phyloP scores from a whole-genome alignment of 2,329 filamentous ascomycete genomes.

The Tolypocladium inflatum region DNA sequence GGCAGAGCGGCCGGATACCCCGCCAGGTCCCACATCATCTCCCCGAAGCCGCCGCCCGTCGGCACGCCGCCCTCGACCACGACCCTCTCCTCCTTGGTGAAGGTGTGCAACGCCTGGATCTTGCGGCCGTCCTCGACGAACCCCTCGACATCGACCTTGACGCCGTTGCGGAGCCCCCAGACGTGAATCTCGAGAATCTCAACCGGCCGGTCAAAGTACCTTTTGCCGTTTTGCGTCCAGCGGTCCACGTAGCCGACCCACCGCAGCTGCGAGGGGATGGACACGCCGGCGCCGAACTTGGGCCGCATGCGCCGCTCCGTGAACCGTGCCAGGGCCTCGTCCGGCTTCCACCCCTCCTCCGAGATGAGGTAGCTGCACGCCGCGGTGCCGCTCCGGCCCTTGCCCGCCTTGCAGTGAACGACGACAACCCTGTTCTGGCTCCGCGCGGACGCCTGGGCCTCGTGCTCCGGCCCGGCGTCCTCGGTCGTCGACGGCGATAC shows the following conservation, averaged over 20 bases:
- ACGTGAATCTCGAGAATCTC: slow-evolving; percentile 85
- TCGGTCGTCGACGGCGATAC: neutral
- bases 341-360: slow-evolving; percentile 57
- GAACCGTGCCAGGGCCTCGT: slow-evolving; percentile 45
- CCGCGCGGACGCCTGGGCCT: slow-evolving; percentile 9
- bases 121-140: slow-evolving; percentile 82
- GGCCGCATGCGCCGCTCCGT: slow-evolving; percentile 84
- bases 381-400: slow-evolving; percentile 83
- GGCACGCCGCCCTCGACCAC: slow-evolving; percentile 52
- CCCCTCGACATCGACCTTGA: slow-evolving; percentile 78
- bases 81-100: slow-evolving; percentile 61
- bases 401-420: slow-evolving; percentile 95
- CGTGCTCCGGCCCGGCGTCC: neutral
- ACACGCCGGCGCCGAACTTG: slow-evolving; percentile 80
- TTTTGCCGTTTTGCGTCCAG: slow-evolving; percentile 67
- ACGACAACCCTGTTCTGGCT: slow-evolving; percentile 60
- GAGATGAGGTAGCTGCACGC: slow-evolving; percentile 85
- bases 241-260: slow-evolving; percentile 84
- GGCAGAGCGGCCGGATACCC: slow-evolving; percentile 19
- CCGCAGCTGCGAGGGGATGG: slow-evolving; percentile 83
- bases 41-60: slow-evolving; percentile 36
- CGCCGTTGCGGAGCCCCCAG: slow-evolving; percentile 79
- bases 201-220: slow-evolving; percentile 71
- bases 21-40: slow-evolving; percentile 46
- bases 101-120: slow-evolving; percentile 77